Conservation (phyloP, 495 filamentous ascomycete genomes). For the Talaromyces stipitatus region DNA sequence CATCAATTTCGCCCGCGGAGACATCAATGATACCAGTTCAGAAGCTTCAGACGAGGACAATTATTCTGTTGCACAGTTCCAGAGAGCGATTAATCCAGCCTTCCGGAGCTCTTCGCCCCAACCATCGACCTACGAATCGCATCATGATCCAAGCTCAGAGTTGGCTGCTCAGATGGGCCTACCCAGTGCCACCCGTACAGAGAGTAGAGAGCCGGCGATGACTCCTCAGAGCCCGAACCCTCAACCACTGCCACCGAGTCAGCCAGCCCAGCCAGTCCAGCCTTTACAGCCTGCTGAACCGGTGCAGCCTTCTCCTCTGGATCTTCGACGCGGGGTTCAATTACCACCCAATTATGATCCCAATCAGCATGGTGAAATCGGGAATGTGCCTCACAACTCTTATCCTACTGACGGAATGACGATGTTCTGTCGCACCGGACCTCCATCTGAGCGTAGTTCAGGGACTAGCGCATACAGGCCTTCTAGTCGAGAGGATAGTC, state of each 20-base stretch:
- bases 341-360: constrained; percentile 42
- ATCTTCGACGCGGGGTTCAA: constrained; percentile 42
- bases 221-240: constrained; percentile 42
- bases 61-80: constrained; percentile 93
- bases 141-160: constrained; percentile 72
- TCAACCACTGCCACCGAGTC: constrained; percentile 2
- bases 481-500: constrained; percentile 71
- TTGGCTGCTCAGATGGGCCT: constrained; percentile 58
- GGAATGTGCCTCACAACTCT: constrained; percentile 78
- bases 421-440: constrained; percentile 86
- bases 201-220: constrained; percentile 44
- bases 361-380: constrained; percentile 56
- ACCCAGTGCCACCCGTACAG: constrained; percentile 35
- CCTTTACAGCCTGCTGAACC: constrained; percentile 9
- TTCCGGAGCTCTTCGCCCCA: constrained; percentile 89
- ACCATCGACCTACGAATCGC: constrained; percentile 79
- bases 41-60: constrained; percentile 74
- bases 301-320: constrained; percentile 37
- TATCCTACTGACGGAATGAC: constrained; percentile 98
- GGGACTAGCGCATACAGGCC: constrained; percentile 67
- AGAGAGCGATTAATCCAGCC: constrained; percentile 87
- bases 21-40: constrained; percentile 71
- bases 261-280: constrained; percentile 8
- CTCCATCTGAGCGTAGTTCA: constrained; percentile 78
- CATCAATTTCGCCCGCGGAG: constrained; percentile 96